A percentile compares a stretch with the other conserved stretches of the same genome.
phyloP scores from a whole-genome alignment of 2,329 filamentous ascomycete species.

The Fusarium ambrosium region DNA sequence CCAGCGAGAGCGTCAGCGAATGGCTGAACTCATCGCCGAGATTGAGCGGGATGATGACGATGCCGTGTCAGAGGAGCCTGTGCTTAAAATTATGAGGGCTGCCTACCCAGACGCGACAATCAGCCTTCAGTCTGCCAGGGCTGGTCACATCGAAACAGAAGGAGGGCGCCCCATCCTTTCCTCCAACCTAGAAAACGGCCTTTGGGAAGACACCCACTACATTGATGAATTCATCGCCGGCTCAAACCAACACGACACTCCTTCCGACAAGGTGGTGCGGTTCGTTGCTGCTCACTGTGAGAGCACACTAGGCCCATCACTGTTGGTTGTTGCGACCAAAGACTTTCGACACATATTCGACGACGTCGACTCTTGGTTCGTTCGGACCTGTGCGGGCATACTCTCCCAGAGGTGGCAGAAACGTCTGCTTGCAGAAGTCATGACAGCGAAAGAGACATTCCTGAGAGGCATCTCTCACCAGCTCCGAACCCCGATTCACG shows the following conservation, averaged over 20 bases:
- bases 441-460: slow-evolving; percentile 60
- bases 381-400: slow-evolving; percentile 55
- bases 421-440: slow-evolving; percentile 54
- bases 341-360: slow-evolving; percentile 61
- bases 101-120: slow-evolving; percentile 53
- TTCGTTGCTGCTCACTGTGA: slow-evolving; percentile 54
- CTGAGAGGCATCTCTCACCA: slow-evolving; percentile 61
- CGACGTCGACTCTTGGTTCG: slow-evolving; percentile 61
- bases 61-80: slow-evolving; percentile 26
- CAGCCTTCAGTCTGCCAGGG: slow-evolving; percentile 44
- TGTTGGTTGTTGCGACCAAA: slow-evolving; percentile 55
- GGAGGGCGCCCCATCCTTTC: slow-evolving; percentile 46
- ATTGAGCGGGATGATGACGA: slow-evolving; percentile 43
- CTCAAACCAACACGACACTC: slow-evolving; percentile 51
- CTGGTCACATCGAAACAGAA: slow-evolving; percentile 45
- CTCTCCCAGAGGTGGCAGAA: slow-evolving; percentile 56
- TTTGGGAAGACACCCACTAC: slow-evolving; percentile 60
- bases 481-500: slow-evolving; percentile 62
- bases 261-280: slow-evolving; percentile 51
- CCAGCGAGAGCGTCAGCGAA: slow-evolving; percentile 55
- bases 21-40: slow-evolving; percentile 52
- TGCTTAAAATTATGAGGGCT: slow-evolving; percentile 49
- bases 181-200: slow-evolving; percentile 51
- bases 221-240: slow-evolving; percentile 55
- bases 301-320: slow-evolving; percentile 48